Conservation (phyloP, 2,329 filamentous ascomycete species). For the Paraphaeosphaeria minitans region DNA sequence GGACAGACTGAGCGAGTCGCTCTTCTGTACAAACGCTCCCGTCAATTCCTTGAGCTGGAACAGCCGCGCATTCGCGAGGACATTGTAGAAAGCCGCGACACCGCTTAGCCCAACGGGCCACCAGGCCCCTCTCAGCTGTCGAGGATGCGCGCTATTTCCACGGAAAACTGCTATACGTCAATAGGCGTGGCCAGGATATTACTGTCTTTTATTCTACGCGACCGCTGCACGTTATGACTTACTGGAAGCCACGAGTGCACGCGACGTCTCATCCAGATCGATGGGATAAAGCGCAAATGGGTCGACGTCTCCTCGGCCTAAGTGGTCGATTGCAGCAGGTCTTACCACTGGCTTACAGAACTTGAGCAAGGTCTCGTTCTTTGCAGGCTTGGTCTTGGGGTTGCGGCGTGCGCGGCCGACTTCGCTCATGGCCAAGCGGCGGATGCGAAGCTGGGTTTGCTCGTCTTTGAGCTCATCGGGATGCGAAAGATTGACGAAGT, state of each 20-base stretch:
- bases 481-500: conserved; percentile 39
- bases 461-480: conserved; percentile 40
- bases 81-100: conserved; percentile 29
- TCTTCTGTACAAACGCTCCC: conserved; percentile 26
- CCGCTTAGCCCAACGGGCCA: conserved; percentile 32
- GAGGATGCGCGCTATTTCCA: conserved; percentile 26
- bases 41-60: conserved; percentile 27
- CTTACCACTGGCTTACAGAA: conserved; percentile 21
- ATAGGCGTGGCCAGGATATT: conserved; percentile 3
- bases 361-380: conserved; percentile 36
- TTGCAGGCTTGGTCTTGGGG: conserved; percentile 32
- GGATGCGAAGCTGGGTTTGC: conserved; percentile 37
- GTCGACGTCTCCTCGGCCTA: conserved; percentile 30
- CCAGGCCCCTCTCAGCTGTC: conserved; percentile 32
- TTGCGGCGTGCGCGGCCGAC: conserved; percentile 35
- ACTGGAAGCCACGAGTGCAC: conserved; percentile 34
- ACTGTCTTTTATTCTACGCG: background rate
- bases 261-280: conserved; percentile 28
- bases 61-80: conserved; percentile 36
- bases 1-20: conserved; percentile 26
- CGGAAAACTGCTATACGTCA: conserved; percentile 32
- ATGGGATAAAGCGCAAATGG: conserved; percentile 35
- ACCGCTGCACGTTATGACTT: conserved; percentile 11
- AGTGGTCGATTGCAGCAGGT: conserved; percentile 20
- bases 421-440: conserved; percentile 41